Conservation (phyloP, 805 yeast genomes). For the Kockiozyma suomiensis region DNA sequence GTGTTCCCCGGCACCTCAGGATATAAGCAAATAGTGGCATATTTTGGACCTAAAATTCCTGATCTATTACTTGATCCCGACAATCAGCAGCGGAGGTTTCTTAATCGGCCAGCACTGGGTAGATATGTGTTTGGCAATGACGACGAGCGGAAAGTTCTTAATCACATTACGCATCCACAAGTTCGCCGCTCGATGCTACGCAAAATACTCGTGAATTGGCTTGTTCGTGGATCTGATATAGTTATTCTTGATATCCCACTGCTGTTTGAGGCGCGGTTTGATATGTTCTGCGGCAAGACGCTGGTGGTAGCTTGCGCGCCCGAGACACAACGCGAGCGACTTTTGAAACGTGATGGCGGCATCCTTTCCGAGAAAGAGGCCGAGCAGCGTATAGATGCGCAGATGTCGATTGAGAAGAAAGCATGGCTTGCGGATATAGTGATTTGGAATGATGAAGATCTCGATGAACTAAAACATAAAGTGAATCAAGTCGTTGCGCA, state of each 20-base stretch:
- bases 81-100: slow-evolving; percentile 37
- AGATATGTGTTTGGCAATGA: slow-evolving; percentile 67
- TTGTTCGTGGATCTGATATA: slow-evolving; percentile 53
- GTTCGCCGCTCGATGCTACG: slow-evolving; percentile 67
- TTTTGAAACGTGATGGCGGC: slow-evolving; percentile 67
- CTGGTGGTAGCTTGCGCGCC: slow-evolving; percentile 67
- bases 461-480: slow-evolving; percentile 41
- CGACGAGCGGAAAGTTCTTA: slow-evolving; percentile 60
- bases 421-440: slow-evolving; percentile 63
- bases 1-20: slow-evolving; percentile 80
- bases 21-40: slow-evolving; percentile 61
- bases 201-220: slow-evolving; percentile 60
- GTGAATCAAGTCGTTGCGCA: slow-evolving; percentile 7
- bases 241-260: slow-evolving; percentile 89
- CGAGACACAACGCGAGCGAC: slow-evolving; percentile 62
- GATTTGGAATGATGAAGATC: slow-evolving; percentile 60
- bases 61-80: slow-evolving; percentile 43
- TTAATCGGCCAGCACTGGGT: slow-evolving; percentile 79
- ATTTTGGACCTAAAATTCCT: slow-evolving; percentile 60
- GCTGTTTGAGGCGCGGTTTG: slow-evolving; percentile 76
- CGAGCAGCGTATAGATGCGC: slow-evolving; percentile 68
- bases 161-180: slow-evolving; percentile 84
- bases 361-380: slow-evolving; percentile 65
- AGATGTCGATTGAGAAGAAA: slow-evolving; percentile 67
- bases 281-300: slow-evolving; percentile 68